A percentile compares a stretch with the other conserved stretches of the same genome.
Evolutionary conservation across 495 filamentous ascomycete species (phyloP).

Genomic region (Aspergillus sclerotioniger): DNA sequence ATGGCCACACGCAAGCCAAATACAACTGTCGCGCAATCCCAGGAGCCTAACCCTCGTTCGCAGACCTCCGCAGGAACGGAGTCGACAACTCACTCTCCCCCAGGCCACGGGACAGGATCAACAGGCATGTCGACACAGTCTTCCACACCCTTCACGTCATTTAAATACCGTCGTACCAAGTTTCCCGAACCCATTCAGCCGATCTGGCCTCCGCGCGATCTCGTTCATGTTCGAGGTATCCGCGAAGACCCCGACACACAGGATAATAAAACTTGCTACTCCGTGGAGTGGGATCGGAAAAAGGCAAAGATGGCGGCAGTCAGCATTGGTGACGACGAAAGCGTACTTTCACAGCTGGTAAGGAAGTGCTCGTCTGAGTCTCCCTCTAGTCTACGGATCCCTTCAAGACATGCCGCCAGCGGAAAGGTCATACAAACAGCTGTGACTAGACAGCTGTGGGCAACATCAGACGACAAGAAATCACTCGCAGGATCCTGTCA

Average conservation of each 20-base stretch:
- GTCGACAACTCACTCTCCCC: conserved; percentile 1
- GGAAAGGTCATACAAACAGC: conserved; percentile 31
- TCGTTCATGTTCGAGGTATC: conserved; percentile 51
- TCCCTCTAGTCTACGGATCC: conserved; percentile 28
- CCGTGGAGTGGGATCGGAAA: conserved; percentile 20
- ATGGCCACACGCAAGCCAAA: conserved; percentile 25
- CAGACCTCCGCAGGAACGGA: background rate
- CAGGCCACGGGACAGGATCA: conserved; percentile 25
- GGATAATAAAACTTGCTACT: background rate
- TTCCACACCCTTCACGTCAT: conserved; percentile 19
- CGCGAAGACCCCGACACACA: background rate
- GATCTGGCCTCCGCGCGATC: conserved; percentile 68
- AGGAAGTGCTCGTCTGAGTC: background rate
- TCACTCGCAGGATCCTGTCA: conserved; percentile 33
- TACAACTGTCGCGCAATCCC: background rate
- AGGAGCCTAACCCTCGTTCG: conserved; percentile 13
- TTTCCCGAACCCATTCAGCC: conserved; percentile 60
- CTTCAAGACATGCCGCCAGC: conserved; percentile 35
- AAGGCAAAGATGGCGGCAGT: conserved; percentile 40
- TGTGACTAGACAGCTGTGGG: conserved; percentile 35
- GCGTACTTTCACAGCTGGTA: conserved; percentile 19
- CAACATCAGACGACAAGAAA: background rate
- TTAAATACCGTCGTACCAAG: conserved; percentile 41
- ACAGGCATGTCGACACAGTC: background rate
- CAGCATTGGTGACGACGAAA: conserved; percentile 34